Base-by-base conservation (phyloP, 164 flowering plant species). In the Houttuynia cordata region DNA sequence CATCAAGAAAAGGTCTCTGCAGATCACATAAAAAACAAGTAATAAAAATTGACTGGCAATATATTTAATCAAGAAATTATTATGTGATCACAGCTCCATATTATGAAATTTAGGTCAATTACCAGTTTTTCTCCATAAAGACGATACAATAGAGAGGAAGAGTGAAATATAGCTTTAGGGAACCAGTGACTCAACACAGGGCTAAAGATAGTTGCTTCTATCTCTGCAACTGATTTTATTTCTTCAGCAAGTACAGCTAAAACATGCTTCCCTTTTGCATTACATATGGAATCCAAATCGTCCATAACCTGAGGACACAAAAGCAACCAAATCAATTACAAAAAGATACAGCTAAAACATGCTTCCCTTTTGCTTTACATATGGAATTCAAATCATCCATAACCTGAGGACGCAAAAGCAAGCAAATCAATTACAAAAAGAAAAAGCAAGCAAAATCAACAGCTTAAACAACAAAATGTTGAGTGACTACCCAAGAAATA, bases 121-220 rank as follows among this genome's bases (percentile, higher is more conserved):
- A 91, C 97, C 97, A 91, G 76, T 74, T 67, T 79, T 69, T 84
- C 83, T 65, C 89, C 83, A 79, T 80, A 91, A 70, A 77, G 68
- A 56, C 65, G 73, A 67, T 87, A 86, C 69, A 87, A 65, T 51
- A 58, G 68, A 64, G 56, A 60, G 51, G 83, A 73, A 53, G 86
- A 74, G 24, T 81, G 67, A 62, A 63, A 65, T 62, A 81, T 75
- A 64, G 85, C 83, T 64, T 80, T 82, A 62, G 85, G 81, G 66
- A 71, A 80, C 85, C 86, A 84, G 24, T 59, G 71, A 64, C 74
- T 59, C 1, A 91, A 61, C 56, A 76, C 78, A 18, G 95, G 97
- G 60, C 34, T 68, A 69, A 84, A 91, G 6, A 76, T 64, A 53
- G 62, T 64, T 56, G 72, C 68, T 71, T 87, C 96, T 67, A 64